These are phyloP conservation scores for Kodamaea sp. DNA, from an alignment of 1,139 yeast genomes.

Conservation along the genomic window DNA sequence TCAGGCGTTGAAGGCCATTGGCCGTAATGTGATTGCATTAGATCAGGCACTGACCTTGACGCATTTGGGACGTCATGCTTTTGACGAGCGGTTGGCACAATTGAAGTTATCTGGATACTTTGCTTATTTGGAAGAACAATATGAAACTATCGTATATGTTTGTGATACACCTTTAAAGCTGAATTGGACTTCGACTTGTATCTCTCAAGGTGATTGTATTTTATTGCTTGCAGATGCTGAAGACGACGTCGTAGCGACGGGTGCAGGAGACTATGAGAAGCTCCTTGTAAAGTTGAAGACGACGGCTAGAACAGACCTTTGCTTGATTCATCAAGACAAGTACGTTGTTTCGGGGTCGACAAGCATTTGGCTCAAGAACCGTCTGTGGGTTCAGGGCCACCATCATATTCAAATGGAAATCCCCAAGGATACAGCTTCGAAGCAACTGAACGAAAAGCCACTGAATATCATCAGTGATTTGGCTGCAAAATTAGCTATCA, in stretches of 20 bases:
- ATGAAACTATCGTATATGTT: conserved; percentile 80
- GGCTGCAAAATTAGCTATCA: conserved; percentile 35
- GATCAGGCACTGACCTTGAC: conserved; percentile 79
- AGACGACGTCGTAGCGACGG: conserved; percentile 57
- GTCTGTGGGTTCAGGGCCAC: conserved; percentile 90
- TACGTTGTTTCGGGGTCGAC: conserved; percentile 84
- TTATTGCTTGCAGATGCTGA: conserved; percentile 66
- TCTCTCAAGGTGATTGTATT: conserved; percentile 92
- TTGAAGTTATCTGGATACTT: conserved; percentile 84
- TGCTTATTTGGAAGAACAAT: conserved; percentile 86
- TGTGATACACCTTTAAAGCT: conserved; percentile 84
- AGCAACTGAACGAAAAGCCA: conserved; percentile 15
- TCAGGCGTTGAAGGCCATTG: conserved; percentile 66
- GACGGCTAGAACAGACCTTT: conserved; percentile 84
- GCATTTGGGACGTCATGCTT: conserved; percentile 88
- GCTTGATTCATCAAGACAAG: conserved; percentile 79
- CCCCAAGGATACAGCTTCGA: conserved; percentile 17
- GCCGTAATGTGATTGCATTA: conserved; percentile 68
- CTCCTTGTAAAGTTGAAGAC: conserved; percentile 71
- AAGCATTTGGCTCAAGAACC: conserved; percentile 73
- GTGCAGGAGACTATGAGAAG: conserved; percentile 82
- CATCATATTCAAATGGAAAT: conserved; percentile 77
- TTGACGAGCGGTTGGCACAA: conserved; percentile 75
- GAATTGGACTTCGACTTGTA: conserved; percentile 89
- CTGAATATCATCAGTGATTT: conserved; percentile 32